Evolutionary conservation across 192 early-diverging fungal genomes (phyloP), one percentile per base, ranked within the genome.

Genomic region (Rhizophagus prolifer): DNA sequence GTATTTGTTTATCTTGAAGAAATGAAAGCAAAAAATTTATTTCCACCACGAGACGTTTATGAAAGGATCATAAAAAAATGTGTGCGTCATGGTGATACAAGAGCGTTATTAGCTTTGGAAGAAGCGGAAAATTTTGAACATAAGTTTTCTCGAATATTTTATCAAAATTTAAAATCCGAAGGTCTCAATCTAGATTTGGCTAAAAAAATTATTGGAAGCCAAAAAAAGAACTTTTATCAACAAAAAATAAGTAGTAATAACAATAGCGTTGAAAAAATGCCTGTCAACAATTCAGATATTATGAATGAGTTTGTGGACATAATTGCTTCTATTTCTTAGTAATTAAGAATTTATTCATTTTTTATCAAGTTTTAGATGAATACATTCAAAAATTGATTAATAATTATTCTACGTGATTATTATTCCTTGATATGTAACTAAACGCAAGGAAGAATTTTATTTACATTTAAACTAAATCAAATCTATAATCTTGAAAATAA

Each of bases 1-100:
- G 92, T 89, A 34, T 93, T 93, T 75, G 83, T 86, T 73, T 93
- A 91, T 60, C 81, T 93, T 64, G 90, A 92, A 59, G 86, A 91
- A 66, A 90, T 93, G 90, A 90, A 90, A 79, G 81, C 85, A 25
- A 80, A 86, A 28, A 82, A 82, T 75, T 88, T 91, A 46, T 81
- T 87, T 50, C 92, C 92, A 7, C 76, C 78, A 3, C 82, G 84
- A 79, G 58, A 68, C 0, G 84, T 85, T 1, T 91, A 91, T 64
- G 80, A 84, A 2, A 66, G 73, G 13, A 75, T 93, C 13, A 87
- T 87, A 23, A 82, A 81, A 23, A 88, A 88, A 38, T 86, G 90
- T 21, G 91, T 89, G 2, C 74, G 62, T 3, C 87, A 90, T 61
- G 78, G 82, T 31, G 92, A 93, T 47, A 86, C 89, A 12, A 82